Percentiles rank a stretch among this genome's conserved stretches.
phyloP scores from a whole-genome alignment of 2,329 filamentous ascomycete genomes.

The Xylaria digitata region DNA sequence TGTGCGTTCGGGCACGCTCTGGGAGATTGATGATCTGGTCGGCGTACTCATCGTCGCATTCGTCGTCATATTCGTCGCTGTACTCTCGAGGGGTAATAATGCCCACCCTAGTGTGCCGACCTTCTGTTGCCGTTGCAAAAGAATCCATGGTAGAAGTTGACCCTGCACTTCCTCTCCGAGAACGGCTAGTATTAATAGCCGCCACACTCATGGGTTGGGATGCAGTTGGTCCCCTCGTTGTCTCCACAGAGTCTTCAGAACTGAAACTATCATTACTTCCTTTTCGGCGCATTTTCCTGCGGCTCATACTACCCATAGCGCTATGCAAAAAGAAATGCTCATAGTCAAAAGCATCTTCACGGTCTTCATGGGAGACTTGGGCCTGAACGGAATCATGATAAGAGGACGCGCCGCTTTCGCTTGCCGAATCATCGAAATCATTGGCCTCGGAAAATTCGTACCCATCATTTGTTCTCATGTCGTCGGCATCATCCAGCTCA shows the following conservation, averaged over 20 bases:
- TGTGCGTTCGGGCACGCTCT: conserved; percentile 47
- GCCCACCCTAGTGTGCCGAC: conserved; percentile 48
- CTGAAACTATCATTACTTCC: conserved; percentile 64
- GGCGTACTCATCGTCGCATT: conserved; percentile 39
- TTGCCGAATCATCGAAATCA: conserved; percentile 55
- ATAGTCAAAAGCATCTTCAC: conserved; percentile 95
- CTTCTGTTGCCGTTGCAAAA: conserved; percentile 68
- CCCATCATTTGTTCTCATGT: conserved; percentile 47
- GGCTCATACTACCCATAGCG: conserved; percentile 81
- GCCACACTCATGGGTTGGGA: conserved; percentile 36
- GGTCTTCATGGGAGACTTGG: conserved; percentile 85
- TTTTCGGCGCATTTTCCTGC: conserved; percentile 59
- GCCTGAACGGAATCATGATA: conserved; percentile 71
- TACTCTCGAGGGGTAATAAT: conserved; percentile 39
- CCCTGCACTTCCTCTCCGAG: conserved; percentile 60
- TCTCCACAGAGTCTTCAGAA: conserved; percentile 72
- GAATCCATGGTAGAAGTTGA: conserved; percentile 65
- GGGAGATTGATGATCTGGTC: conserved; percentile 41
- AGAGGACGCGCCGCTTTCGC: conserved; percentile 72
- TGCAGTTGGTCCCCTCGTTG: conserved; percentile 63
- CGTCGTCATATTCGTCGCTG: conserved; percentile 28
- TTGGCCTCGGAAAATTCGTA: conserved; percentile 53
- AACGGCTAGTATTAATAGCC: conserved; percentile 43
- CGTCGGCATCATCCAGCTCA: conserved; percentile 33
- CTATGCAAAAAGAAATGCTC: conserved; percentile 96